These are phyloP conservation scores for Cercospora citrullina DNA, from an alignment of 2,329 filamentous ascomycete species.

Conservation along the genomic window DNA sequence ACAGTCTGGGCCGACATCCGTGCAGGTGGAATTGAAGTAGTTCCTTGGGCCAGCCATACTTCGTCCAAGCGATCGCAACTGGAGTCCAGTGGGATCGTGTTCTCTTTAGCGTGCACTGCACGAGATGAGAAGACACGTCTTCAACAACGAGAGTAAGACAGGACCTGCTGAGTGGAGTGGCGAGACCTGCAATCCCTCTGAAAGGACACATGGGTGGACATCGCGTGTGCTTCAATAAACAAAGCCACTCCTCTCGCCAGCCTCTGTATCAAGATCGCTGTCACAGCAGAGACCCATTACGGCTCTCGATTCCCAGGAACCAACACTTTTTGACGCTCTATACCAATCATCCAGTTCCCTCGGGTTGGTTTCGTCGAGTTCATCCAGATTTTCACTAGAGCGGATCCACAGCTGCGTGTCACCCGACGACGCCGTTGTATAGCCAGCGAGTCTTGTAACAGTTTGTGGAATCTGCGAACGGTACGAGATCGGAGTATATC, in stretches of 20 bases:
- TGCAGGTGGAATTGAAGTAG: conserved; percentile 8
- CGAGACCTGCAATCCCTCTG: background rate
- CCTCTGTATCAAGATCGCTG: background rate
- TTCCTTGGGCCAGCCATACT: conserved; percentile 9
- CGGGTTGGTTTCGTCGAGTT: background rate
- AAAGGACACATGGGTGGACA: background rate
- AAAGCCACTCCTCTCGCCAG: background rate
- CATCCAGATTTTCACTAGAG: background rate
- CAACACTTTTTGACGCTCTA: background rate
- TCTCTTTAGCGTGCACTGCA: background rate
- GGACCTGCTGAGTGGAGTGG: background rate
- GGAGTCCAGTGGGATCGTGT: background rate
- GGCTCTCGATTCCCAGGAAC: background rate
- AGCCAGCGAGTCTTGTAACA: background rate
- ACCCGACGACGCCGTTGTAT: background rate
- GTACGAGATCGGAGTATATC: conserved; percentile 15
- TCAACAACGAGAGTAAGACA: background rate
- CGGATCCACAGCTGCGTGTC: background rate
- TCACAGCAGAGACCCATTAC: background rate
- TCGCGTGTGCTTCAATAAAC: background rate
- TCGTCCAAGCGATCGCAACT: background rate
- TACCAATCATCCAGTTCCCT: background rate
- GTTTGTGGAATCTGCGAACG: background rate
- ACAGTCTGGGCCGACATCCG: conserved; percentile 5
- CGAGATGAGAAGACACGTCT: background rate